Conservation (phyloP, 208 protist species). For the Crithidia mellificae region DNA sequence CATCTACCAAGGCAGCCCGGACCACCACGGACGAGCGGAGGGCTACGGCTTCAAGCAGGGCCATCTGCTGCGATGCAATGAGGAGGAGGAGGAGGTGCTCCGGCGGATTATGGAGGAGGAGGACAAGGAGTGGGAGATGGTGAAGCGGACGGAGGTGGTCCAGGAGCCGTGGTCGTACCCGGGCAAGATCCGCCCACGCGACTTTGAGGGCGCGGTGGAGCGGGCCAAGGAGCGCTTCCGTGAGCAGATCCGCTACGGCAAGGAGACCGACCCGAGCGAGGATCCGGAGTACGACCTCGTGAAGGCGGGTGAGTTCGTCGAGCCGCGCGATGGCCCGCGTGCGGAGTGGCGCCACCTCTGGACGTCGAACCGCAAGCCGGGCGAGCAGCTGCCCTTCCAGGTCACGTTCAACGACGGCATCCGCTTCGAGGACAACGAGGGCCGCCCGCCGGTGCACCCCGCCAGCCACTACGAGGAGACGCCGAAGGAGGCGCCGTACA, state of each 20-base stretch:
- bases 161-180: slow-evolving; percentile 92
- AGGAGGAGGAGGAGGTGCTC: slow-evolving; percentile 88
- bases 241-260: slow-evolving; percentile 76
- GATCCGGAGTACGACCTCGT: slow-evolving; percentile 89
- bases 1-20: slow-evolving; percentile 69
- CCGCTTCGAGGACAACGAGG: slow-evolving; percentile 86
- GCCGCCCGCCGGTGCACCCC: slow-evolving; percentile 76
- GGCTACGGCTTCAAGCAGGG: slow-evolving; percentile 91
- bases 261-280: slow-evolving; percentile 86
- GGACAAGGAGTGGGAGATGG: slow-evolving; percentile 92
- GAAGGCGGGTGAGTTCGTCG: slow-evolving; percentile 85
- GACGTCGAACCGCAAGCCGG: slow-evolving; percentile 71
- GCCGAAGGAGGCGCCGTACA: slow-evolving; percentile 81
- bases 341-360: slow-evolving; percentile 91
- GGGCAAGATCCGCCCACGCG: slow-evolving; percentile 81
- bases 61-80: slow-evolving; percentile 82
- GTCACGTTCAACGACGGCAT: slow-evolving; percentile 91
- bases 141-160: slow-evolving; percentile 89
- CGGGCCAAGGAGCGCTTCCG: slow-evolving; percentile 86
- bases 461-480: slow-evolving; percentile 81
- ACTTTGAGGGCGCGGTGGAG: slow-evolving; percentile 87
- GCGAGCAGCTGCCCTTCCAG: slow-evolving; percentile 69
- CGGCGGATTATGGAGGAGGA: slow-evolving; percentile 91
- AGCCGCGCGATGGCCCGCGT: slow-evolving; percentile 86
- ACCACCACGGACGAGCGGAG: slow-evolving; percentile 80